Evolutionary conservation across 495 filamentous ascomycete species (phyloP).

Genomic region (Penicillium desertorum): DNA sequence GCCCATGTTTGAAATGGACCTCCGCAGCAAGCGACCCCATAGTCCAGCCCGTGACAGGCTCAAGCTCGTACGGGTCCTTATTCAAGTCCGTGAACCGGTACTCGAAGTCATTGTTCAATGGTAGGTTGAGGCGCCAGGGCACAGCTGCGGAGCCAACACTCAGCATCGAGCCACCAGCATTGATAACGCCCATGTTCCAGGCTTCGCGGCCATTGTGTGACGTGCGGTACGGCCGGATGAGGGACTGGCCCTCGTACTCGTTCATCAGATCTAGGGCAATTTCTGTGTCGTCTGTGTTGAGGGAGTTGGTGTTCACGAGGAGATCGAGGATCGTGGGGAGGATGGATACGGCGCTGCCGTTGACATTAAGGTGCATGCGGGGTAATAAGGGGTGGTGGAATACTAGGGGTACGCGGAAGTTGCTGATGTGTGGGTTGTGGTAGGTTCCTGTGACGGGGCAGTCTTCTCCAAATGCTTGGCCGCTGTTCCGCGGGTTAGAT

Average conservation of each 20-base stretch:
- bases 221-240: constrained; percentile 41
- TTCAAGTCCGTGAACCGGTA: constrained; percentile 40
- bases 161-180: constrained; percentile 45
- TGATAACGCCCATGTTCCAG: constrained; percentile 49
- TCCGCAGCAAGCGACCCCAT: constrained; percentile 27
- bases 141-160: constrained; percentile 40
- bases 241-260: constrained; percentile 49
- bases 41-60: constrained; percentile 35
- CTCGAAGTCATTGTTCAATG: constrained; percentile 39
- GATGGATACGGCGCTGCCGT: constrained; percentile 44
- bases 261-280: constrained; percentile 40
- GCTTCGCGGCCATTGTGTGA: constrained; percentile 36
- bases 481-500: constrained; percentile 30
- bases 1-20: constrained; percentile 32
- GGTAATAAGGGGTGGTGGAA: constrained; percentile 47
- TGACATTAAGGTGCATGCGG: constrained; percentile 39
- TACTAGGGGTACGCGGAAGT: constrained; percentile 45
- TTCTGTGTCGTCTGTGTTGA: constrained; percentile 30
- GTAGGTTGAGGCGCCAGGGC: constrained; percentile 43
- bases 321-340: constrained; percentile 51
- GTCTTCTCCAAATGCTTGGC: constrained; percentile 45
- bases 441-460: constrained; percentile 42
- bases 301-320: constrained; percentile 41
- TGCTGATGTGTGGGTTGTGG: constrained; percentile 47
- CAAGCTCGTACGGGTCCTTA: constrained; percentile 37